Conservation (phyloP, 768 basidiomycete genomes). For the Pulveroboletus frians region DNA sequence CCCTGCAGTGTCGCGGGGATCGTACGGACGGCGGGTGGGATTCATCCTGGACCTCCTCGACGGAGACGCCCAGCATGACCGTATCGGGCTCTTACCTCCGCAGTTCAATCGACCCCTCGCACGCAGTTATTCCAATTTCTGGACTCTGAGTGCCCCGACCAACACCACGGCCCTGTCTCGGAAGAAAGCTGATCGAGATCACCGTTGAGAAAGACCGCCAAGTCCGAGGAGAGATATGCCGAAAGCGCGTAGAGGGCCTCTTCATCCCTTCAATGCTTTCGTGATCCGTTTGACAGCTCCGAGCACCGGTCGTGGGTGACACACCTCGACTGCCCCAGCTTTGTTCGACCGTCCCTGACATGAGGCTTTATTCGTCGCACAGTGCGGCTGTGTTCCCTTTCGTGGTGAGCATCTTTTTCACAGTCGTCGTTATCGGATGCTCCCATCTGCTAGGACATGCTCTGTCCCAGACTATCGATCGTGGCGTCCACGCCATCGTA, state of each 20-base stretch:
- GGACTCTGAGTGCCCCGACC: too few relatives aligned
- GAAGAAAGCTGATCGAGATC: too few relatives aligned
- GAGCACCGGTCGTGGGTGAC: conserved; percentile 31
- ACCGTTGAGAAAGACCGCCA: too few relatives aligned
- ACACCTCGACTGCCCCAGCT: conserved; percentile 10
- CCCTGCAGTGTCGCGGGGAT: too few relatives aligned
- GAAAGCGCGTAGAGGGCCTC: conserved; percentile 38
- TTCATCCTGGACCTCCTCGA: too few relatives aligned
- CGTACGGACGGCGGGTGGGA: too few relatives aligned
- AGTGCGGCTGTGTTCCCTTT: conserved; percentile 31
- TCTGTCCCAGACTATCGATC: conserved; percentile 44
- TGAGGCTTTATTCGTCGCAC: conserved; percentile 24
- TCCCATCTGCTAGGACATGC: conserved; percentile 33
- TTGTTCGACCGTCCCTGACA: conserved; percentile 9
- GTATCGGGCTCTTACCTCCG: too few relatives aligned
- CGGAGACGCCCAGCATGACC: too few relatives aligned
- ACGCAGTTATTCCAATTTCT: too few relatives aligned
- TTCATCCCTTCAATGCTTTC: conserved; percentile 32
- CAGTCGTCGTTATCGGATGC: conserved; percentile 6
- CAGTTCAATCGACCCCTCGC: too few relatives aligned
- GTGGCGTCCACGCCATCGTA: conserved; percentile 36
- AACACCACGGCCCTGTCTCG: too few relatives aligned
- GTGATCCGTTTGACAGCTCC: conserved; percentile 40
- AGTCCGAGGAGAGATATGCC: conserved; percentile 34
- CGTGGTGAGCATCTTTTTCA: conserved; percentile 35